These are phyloP conservation scores for Boletus albobrunnescens DNA, from an alignment of 1,284 basidiomycete genomes.

Conservation along the genomic window DNA sequence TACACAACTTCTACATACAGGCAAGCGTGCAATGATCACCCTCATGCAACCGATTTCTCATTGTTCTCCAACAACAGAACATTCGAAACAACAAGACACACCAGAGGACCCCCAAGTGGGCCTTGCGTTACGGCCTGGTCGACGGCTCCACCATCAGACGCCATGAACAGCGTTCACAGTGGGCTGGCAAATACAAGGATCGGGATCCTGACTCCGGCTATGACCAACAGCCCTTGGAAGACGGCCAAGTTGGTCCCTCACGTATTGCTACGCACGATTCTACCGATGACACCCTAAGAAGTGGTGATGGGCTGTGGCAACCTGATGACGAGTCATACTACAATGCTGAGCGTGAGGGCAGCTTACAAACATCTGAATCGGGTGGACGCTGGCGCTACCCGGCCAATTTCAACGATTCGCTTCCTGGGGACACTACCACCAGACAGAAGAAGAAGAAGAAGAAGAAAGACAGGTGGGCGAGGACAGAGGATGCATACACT, in stretches of 20 bases:
- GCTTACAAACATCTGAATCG: conserved; percentile 30
- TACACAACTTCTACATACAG: conserved; percentile 90
- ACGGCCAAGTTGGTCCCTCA: conserved; percentile 56
- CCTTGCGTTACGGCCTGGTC: conserved; percentile 82
- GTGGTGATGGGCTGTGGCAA: conserved; percentile 57
- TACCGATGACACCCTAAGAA: conserved; percentile 29
- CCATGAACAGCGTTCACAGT: conserved; percentile 76
- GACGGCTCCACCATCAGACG: conserved; percentile 73
- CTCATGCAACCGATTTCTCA: conserved; percentile 7
- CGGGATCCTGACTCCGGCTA: conserved; percentile 70
- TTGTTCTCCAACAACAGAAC: conserved; percentile 52
- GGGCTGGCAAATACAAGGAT: conserved; percentile 85
- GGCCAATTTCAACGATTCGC: conserved; percentile 71
- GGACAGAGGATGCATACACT: conserved; percentile 76
- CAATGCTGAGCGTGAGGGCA: conserved; percentile 41
- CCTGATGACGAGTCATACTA: conserved; percentile 73
- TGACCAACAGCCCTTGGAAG: conserved; percentile 70
- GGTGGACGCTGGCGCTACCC: conserved; percentile 74
- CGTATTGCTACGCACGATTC: conserved; percentile 13
- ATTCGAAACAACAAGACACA: conserved; percentile 93
- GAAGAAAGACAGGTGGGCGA: conserved; percentile 80
- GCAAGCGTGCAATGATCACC: conserved; percentile 35
- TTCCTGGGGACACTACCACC: conserved; percentile 43
- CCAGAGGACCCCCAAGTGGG: conserved; percentile 92
- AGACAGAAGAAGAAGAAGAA: conserved; percentile 67